Base-by-base conservation (phyloP, 495 filamentous ascomycete genomes). In the Aspergillus leporis region DNA sequence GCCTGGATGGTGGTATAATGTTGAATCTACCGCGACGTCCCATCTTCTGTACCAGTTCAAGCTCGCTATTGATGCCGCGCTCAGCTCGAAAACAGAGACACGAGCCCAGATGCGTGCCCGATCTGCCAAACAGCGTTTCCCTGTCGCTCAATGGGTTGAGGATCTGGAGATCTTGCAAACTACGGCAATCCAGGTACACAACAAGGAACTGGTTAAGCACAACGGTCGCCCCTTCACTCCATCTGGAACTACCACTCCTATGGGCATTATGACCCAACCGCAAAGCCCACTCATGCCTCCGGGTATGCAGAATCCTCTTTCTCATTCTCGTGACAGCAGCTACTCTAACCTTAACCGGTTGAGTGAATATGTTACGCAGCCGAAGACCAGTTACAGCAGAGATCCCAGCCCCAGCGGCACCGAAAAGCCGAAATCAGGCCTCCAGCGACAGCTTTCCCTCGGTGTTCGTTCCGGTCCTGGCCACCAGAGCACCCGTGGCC, bases 111-210 rank as follows among this genome's bases (percentile, higher is more conserved):
- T 92, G 89, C 78, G 89, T 56, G 89, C 89, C 22, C 78, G 87
- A 23, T 89, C 87, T 12, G 87, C 86, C 2, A 86, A 86, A 65
- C 88, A 92, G 64, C 81, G 89, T 9, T 92, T 91, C 74, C 89
- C 89, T 7, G 87, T 88, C n/a, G 83, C 82, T 1, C 84, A 87
- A 59, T 88, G 85, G 85, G 70, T 86, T n/a, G 79, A 85, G 60
- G 81, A 84, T 61, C 60, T 88, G 30, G 85, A 86, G 49, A 81
- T 81, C 21, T 74, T 88, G 28, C 83, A 88, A 60, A 74, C 77
- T 18, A 83, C 81, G 0, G 77, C 80, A 0, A 79, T 83, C 78
- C 79, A 55, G 9, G 66, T 78, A 9, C 75, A 78, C 34, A 66
- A 69, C 25, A 78, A 78, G 61, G 74, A 75, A 45, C 57, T 65